A percentile compares a stretch with the other conserved stretches of the same genome.
These are phyloP conservation scores for Penstemon barbatus DNA, from an alignment of 257 asterid species.

Conservation along the genomic window DNA sequence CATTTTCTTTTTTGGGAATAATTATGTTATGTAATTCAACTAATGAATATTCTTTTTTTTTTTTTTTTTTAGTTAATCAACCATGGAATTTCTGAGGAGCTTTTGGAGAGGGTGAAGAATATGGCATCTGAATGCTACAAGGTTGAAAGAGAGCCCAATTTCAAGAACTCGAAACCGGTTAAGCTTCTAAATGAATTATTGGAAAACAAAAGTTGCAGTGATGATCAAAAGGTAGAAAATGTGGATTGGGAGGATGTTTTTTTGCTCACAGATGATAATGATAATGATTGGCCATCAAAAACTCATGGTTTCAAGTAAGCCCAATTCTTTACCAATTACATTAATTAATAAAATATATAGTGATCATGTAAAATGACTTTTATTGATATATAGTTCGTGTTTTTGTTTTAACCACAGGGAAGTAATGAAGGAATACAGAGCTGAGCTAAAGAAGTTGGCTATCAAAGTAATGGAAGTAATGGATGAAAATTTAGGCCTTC, in stretches of 20 bases:
- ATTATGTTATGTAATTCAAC: neutral
- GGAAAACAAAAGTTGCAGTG: constrained; percentile 29
- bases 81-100: constrained; percentile 63
- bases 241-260: constrained; percentile 82
- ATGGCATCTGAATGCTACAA: constrained; percentile 61
- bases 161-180: constrained; percentile 47
- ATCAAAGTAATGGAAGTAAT: constrained; percentile 52
- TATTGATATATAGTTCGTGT: neutral
- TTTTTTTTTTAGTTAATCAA: constrained; percentile 42
- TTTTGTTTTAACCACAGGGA: constrained; percentile 38
- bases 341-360: neutral
- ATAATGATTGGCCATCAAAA: constrained; percentile 57
- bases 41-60: neutral
- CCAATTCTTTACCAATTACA: neutral
- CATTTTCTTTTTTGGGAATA: neutral
- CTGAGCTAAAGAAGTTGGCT: constrained; percentile 49
- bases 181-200: constrained; percentile 45
- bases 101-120: constrained; percentile 58
- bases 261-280: constrained; percentile 59
- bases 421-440: constrained; percentile 60
- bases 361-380: no score
- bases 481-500: constrained; percentile 58
- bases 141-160: constrained; percentile 46
- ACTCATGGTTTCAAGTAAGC: constrained; percentile 53
- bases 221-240: constrained; percentile 34